Conservation (phyloP, 495 filamentous ascomycete genomes). For the Neurospora tetraspora region DNA sequence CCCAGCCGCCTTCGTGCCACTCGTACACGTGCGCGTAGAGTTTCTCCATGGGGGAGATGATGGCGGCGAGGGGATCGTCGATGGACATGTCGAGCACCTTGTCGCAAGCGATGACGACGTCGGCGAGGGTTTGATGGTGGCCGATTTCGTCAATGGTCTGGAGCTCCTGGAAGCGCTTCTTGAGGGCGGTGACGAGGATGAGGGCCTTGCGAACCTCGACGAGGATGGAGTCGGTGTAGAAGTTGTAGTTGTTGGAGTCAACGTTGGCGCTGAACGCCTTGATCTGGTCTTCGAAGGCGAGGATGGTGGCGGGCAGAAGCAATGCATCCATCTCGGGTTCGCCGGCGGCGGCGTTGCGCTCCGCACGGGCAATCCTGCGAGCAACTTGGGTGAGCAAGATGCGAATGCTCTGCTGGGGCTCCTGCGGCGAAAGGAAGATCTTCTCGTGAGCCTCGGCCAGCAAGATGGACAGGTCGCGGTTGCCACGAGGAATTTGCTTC, state of each 20-base stretch:
- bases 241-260: conserved; percentile 54
- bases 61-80: conserved; percentile 75
- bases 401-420: conserved; percentile 25
- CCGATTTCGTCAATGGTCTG: conserved; percentile 48
- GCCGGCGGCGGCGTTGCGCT: conserved; percentile 13
- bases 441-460: conserved; percentile 35
- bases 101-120: conserved; percentile 64
- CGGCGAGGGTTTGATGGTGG: conserved; percentile 51
- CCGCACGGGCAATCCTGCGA: conserved; percentile 19
- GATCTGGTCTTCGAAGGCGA: conserved; percentile 50
- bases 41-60: conserved; percentile 74
- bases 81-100: conserved; percentile 65
- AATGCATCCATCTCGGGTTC: conserved; percentile 31
- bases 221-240: conserved; percentile 76
- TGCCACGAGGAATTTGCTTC: conserved; percentile 14
- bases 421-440: conserved; percentile 35
- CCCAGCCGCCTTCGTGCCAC: conserved; percentile 77
- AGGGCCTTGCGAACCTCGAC: conserved; percentile 63
- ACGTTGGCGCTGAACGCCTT: conserved; percentile 38
- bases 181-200: conserved; percentile 51
- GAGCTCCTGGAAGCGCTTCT: conserved; percentile 59
- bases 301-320: conserved; percentile 54
- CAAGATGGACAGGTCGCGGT: conserved; percentile 35
- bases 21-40: conserved; percentile 74
- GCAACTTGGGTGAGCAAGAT: conserved; percentile 30